Conservation (phyloP, 768 basidiomycete species). For the Leccinum broughii region DNA sequence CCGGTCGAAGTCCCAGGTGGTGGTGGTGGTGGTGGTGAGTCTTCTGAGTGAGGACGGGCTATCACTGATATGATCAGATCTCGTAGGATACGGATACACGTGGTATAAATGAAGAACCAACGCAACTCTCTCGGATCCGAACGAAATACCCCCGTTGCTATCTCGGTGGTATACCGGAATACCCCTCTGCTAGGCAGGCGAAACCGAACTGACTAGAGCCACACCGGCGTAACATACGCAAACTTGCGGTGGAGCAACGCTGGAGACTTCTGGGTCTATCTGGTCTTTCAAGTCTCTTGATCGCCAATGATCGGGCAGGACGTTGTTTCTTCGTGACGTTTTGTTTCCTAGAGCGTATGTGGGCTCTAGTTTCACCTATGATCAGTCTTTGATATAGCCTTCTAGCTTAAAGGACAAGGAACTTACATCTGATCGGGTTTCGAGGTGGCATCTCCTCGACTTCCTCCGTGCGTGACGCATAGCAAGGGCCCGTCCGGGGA, state of each 20-base stretch:
- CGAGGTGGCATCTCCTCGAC: too few relatives aligned
- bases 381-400: background rate
- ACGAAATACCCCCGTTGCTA: background rate
- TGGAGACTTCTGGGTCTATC: background rate
- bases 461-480: background rate
- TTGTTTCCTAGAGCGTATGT: background rate
- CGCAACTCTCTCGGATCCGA: background rate
- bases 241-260: background rate
- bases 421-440: background rate
- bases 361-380: background rate
- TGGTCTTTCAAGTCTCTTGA: background rate
- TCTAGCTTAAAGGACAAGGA: background rate
- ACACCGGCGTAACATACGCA: background rate
- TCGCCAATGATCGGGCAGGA: too few relatives aligned
- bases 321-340: background rate
- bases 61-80: conserved; percentile 9
- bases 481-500: background rate
- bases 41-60: too few relatives aligned
- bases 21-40: background rate
- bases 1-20: background rate
- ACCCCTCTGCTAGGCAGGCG: background rate
- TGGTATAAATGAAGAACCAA: background rate
- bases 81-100: background rate
- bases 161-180: background rate
- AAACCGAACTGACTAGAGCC: background rate